These are phyloP conservation scores for Nothophytophthora sp. DNA, from an alignment of 352 stramenopile species.

Conservation along the genomic window DNA sequence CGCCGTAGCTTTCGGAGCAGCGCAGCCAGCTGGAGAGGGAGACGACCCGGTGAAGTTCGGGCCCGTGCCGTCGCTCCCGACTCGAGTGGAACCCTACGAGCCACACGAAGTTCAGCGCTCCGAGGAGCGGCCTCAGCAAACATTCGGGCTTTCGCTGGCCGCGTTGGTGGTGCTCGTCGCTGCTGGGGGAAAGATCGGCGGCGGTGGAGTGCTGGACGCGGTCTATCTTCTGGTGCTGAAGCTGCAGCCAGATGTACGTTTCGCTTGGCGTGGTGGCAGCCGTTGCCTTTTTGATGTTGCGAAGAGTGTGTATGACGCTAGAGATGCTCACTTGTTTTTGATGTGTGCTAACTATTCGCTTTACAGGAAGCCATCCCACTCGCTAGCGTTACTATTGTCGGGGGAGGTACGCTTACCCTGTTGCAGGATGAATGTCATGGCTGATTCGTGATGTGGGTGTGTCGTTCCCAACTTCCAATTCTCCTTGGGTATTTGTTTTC, in stretches of 20 bases:
- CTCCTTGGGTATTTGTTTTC: not conserved
- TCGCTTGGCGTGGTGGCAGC: not conserved
- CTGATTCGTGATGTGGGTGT: not conserved
- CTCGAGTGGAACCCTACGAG: conserved; percentile 13
- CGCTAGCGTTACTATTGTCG: conserved; percentile 91
- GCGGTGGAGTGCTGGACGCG: conserved; percentile 90
- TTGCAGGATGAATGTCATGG: not conserved
- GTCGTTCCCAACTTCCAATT: not conserved
- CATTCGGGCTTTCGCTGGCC: conserved; percentile 28
- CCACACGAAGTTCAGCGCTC: conserved; percentile 18
- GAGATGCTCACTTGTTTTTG: not conserved
- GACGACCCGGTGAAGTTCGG: conserved; percentile 26
- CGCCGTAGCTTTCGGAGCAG: not conserved
- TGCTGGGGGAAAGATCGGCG: conserved; percentile 72
- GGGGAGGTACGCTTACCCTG: conserved; percentile 40
- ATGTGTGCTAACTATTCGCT: not conserved
- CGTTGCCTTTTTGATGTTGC: not conserved
- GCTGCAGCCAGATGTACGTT: conserved; percentile 76
- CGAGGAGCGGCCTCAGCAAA: conserved; percentile 23
- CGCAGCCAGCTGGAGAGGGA: conserved; percentile 7
- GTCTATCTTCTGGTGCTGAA: conserved; percentile 93
- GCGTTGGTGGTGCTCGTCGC: conserved; percentile 65
- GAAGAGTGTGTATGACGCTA: not conserved
- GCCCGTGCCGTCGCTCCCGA: conserved; percentile 18
- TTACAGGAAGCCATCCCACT: conserved; percentile 85